These are phyloP conservation scores for Tulasnella sp. DNA, from an alignment of 768 basidiomycete genomes.

Conservation along the genomic window DNA sequence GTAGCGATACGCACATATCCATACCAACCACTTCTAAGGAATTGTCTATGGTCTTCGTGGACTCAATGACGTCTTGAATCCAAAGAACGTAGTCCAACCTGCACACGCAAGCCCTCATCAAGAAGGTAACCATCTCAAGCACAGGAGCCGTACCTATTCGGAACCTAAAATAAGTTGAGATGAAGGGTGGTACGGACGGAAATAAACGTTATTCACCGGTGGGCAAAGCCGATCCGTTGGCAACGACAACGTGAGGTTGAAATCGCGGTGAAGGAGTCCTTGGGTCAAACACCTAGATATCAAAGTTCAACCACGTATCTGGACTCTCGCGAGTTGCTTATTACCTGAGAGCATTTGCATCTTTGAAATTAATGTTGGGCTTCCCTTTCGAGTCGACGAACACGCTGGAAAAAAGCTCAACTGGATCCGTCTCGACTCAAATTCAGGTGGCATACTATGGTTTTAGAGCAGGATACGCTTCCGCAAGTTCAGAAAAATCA, in stretches of 20 bases:
- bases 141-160: slow-evolving; percentile 44
- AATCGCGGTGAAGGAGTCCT: slow-evolving; percentile 65
- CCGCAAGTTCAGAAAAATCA: slow-evolving; percentile 50
- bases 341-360: slow-evolving; percentile 58
- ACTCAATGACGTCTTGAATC: slow-evolving; percentile 67
- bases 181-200: neutral
- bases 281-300: slow-evolving; percentile 56
- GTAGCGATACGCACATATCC: slow-evolving; percentile 50
- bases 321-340: neutral
- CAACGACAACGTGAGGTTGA: slow-evolving; percentile 46
- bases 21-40: slow-evolving; percentile 33
- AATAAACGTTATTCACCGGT: slow-evolving; percentile 41
- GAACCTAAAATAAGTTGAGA: slow-evolving; percentile 35
- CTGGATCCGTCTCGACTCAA: neutral
- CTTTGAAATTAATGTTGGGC: slow-evolving; percentile 59
- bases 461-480: slow-evolving; percentile 42
- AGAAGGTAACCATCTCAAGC: neutral
- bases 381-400: slow-evolving; percentile 21
- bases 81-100: slow-evolving; percentile 83
- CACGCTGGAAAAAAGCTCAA: slow-evolving; percentile 20
- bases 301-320: neutral
- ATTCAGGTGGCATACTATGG: slow-evolving; percentile 34
- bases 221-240: slow-evolving; percentile 73
- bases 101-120: neutral
- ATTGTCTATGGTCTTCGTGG: no score